phyloP scores from a whole-genome alignment of 345 rosid species.

The Eucalyptus tenuipes region DNA sequence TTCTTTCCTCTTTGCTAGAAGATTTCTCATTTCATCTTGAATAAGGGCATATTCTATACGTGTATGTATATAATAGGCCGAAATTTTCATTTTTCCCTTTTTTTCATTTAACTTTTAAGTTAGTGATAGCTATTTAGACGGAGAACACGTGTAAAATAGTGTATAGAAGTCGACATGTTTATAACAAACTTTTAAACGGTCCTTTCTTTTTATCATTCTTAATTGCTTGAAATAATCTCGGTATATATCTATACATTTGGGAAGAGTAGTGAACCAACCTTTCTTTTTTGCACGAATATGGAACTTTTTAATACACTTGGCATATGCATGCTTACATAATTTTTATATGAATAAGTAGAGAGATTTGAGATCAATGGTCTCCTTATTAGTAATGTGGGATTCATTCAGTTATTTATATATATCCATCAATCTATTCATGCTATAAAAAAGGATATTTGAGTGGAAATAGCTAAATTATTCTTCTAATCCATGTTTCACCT shows the following conservation, averaged over 20 bases:
- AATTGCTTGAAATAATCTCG: not conserved
- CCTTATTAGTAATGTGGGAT: not conserved
- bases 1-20: not conserved
- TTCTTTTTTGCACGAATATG: not conserved
- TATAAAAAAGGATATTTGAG: not conserved
- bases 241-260: not conserved
- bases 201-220: not conserved
- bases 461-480: not conserved
- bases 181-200: not conserved
- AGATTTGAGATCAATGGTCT: not conserved
- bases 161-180: not conserved
- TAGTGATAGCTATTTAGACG: accelerated
- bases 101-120: not conserved
- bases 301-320: not conserved
- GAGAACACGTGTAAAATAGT: not conserved
- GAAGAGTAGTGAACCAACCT: not conserved
- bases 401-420: not conserved
- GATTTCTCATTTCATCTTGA: not conserved
- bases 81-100: not conserved
- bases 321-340: not conserved
- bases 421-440: not conserved
- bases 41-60: not conserved
- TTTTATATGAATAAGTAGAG: not conserved
- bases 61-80: not conserved
- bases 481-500: not conserved